Evolutionary conservation across 106 monocot genomes (phyloP), one percentile per base, ranked within the genome.

Genomic region (Platanthera zijinensis): DNA sequence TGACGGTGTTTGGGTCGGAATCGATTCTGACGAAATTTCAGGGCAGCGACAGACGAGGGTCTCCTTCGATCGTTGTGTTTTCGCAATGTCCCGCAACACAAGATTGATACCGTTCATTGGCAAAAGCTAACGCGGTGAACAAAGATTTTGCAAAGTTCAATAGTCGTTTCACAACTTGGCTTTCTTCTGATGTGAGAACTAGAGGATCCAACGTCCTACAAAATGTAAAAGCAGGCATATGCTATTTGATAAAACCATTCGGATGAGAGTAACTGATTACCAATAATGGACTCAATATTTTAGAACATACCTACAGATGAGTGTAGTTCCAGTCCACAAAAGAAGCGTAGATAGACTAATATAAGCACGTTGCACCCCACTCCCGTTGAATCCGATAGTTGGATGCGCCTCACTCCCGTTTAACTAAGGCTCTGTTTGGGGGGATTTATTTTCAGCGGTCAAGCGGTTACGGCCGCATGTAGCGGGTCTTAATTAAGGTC

Each of bases 81-180:
- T 25, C 25, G 25, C 25, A 25, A 25, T 25, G 25, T 25, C 25
- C 25, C 25, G 25, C 25, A 25, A 25, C 0, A 25, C 25, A 25
- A 25, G 0, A 25, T 25, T 25, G 25, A 0, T 25, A 0, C 0
- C 25, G 25, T 25, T 25, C 0, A 25, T 25, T 25, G 25, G 91
- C 89, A 77, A 94, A 83, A 63, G 91, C 91, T 83, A 97, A 74
- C 22, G 94, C 91, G 79, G 85, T 90, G 74, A 94, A 90, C 45
- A 97, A 85, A 47, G 91, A 97, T 84, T 82, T 94, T 32, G 92
- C 81, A 75, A 97, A 97, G 80, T 83, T 87, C 53, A 97, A 17
- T 74, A 94, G 74, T 10, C 97, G 91, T 79, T 94, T 97, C 21
- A 97, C 91, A 75, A 76, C 84, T 93, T 97, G 97, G 80, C 91